These are phyloP conservation scores for Colletotrichum sp. DNA, from an alignment of 2,329 filamentous ascomycete species.

Conservation along the genomic window DNA sequence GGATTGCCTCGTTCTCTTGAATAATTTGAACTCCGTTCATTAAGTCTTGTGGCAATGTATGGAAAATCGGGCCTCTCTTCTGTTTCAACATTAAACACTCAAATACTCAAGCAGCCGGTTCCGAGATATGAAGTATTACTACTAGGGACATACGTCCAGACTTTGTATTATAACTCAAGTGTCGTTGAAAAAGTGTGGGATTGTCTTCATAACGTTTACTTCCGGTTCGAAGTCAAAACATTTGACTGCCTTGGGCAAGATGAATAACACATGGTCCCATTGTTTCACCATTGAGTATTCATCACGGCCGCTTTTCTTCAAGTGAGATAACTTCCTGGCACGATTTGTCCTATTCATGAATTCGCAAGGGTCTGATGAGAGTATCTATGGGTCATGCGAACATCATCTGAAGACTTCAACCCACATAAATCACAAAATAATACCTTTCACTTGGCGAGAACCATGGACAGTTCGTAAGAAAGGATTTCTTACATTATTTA, in stretches of 20 bases:
- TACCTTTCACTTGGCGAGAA: not conserved
- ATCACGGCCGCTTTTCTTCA: no score
- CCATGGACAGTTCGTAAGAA: rapidly evolving
- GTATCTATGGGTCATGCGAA: not conserved
- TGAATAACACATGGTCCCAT: rapidly evolving
- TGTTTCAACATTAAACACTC: not conserved
- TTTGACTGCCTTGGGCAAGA: no score
- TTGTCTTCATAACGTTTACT: no score
- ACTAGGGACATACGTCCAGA: no score
- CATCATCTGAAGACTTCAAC: not conserved
- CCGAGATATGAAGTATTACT: no score
- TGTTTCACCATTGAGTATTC: no score
- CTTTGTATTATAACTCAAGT: no score
- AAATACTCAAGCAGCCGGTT: not conserved
- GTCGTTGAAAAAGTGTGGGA: no score
- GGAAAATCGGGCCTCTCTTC: not conserved
- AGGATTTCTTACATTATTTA: not conserved
- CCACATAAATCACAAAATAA: not conserved
- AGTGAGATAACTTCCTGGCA: no score
- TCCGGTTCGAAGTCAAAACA: no score
- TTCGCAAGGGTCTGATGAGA: no score
- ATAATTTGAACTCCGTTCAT: rapidly evolving
- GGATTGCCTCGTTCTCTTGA: rapidly evolving
- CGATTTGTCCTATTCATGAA: no score
- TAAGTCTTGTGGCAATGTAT: not conserved